Percentiles rank a stretch among this genome's conserved stretches.
Evolutionary conservation across 2,329 filamentous ascomycete genomes (phyloP).

Genomic region (Phyllosticta citribraziliensis): DNA sequence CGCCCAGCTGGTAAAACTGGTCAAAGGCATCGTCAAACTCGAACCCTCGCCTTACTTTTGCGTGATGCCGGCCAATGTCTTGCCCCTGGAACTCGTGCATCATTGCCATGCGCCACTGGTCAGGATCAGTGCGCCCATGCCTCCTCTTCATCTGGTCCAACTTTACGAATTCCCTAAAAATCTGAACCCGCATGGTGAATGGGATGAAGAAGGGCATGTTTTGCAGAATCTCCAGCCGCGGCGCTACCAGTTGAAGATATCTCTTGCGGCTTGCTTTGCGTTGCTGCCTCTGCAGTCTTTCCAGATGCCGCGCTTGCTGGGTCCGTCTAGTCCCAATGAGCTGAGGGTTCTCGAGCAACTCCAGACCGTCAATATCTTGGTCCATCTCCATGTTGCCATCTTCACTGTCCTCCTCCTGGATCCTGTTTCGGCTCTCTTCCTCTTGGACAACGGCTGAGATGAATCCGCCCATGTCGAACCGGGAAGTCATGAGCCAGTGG

Average conservation of each 20-base stretch:
- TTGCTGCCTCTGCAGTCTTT: conserved; percentile 54
- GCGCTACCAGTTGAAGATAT: conserved; percentile 63
- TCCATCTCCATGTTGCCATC: conserved; percentile 35
- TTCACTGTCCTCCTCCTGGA: conserved; percentile 54
- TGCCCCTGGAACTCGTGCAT: conserved; percentile 24
- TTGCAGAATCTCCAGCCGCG: conserved; percentile 79
- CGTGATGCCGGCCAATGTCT: conserved; percentile 49
- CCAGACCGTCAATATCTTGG: conserved; percentile 23
- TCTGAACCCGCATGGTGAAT: conserved; percentile 80
- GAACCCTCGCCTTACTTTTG: conserved; percentile 65
- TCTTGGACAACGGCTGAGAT: conserved; percentile 78
- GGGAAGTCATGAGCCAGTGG: conserved; percentile 89
- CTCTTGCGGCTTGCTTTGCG: conserved; percentile 59
- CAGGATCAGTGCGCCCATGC: conserved; percentile 59
- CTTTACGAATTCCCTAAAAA: conserved; percentile 86
- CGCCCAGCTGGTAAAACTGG: conserved; percentile 71
- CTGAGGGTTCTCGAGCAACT: conserved; percentile 13
- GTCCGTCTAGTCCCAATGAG: conserved; percentile 49
- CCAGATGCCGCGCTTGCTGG: conserved; percentile 52
- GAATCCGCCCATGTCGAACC: conserved; percentile 81
- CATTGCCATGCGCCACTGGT: conserved; percentile 59
- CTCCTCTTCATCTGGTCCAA: conserved; percentile 68
- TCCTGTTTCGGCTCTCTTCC: conserved; percentile 64
- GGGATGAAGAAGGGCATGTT: conserved; percentile 98
- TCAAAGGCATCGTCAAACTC: conserved; percentile 80